phyloP scores from a whole-genome alignment of 345 rosid species.

The Tarenaya hassleriana region DNA sequence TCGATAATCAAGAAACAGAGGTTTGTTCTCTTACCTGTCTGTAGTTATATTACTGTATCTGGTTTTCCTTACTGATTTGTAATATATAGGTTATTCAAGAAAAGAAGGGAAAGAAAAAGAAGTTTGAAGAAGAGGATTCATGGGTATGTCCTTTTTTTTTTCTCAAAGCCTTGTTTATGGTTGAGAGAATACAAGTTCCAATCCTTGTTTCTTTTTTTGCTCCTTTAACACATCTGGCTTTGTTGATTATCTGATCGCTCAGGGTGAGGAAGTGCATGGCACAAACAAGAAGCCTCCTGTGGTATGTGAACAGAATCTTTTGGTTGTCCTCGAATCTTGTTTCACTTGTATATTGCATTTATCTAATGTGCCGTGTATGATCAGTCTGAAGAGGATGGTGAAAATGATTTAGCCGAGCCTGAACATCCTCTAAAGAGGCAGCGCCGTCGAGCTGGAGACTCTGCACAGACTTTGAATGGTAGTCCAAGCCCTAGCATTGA shows the following conservation, averaged over 20 bases:
- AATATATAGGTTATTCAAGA: conserved; percentile 10
- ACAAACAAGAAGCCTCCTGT: conserved; percentile 25
- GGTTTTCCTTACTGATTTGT: background rate
- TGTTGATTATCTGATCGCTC: conserved; percentile 17
- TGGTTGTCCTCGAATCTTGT: conserved; percentile 5
- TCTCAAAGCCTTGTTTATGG: background rate
- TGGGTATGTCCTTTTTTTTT: conserved; percentile 23
- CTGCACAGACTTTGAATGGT: conserved; percentile 23
- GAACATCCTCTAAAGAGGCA: conserved; percentile 66
- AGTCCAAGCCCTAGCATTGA: conserved; percentile 21
- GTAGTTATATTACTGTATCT: background rate
- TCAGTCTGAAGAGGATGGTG: conserved; percentile 22
- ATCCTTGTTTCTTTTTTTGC: background rate
- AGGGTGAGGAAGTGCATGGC: conserved; percentile 36
- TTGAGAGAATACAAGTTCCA: background rate
- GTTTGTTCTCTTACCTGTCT: conserved; percentile 29
- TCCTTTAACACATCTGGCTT: background rate
- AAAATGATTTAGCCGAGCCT: conserved; percentile 31
- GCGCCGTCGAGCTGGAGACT: conserved; percentile 47
- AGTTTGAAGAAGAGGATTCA: conserved; percentile 14
- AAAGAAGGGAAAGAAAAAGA: conserved; percentile 12
- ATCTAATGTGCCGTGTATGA: conserved; percentile 10
- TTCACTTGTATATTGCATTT: conserved; percentile 10
- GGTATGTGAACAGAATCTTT: conserved; percentile 29
- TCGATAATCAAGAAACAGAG: conserved; percentile 62